Evolutionary conservation across 345 rosid genomes (phyloP), one percentile per base, ranked within the genome.

Genomic region (Brassica rapa): DNA sequence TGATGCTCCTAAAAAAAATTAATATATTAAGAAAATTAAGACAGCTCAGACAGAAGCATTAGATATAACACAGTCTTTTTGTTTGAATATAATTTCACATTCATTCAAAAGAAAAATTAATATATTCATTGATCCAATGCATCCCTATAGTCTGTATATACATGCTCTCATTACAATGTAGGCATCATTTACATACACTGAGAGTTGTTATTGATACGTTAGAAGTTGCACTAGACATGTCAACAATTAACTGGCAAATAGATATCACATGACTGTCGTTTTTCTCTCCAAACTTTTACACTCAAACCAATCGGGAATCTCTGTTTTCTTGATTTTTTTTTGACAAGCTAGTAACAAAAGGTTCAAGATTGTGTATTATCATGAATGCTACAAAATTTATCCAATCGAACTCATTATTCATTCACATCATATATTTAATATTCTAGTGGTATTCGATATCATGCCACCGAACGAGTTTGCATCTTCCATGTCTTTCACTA

Each of bases 91-190:
- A 27, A 27, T 0, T 27, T 27, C 29, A 27, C 29, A 27, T 27
- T 27, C 29, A 27, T 3, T 27, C 29, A 27, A 27, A 27, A 27
- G 4, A 27, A 27, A 35, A 35, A 46, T 32, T 37, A 62, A 8
- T 67, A n/a, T 41, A 61, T 49, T 2, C 35, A 51, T 35, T 70
- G 24, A 77, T 70, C 41, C 64, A 51, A 49, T 70, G 64, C 57
- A 60, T 62, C 64, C 61, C 27, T 39, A 27, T 60, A 32, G 56
- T 49, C 2, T 46, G 62, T 63, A 24, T 30, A 51, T 1, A 73
- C 23, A 55, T 65, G 25, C 3, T 12, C 14, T 41, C 43, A 67
- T 56, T 67, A 27, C 25, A 4, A 15, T 14, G 33, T 21, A 65
- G 4, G 4, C 57, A 66, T 24, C 25, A 35, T 55, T 24, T 53